Evolutionary conservation across 345 rosid genomes (phyloP).

Genomic region (Citrus australasica): DNA sequence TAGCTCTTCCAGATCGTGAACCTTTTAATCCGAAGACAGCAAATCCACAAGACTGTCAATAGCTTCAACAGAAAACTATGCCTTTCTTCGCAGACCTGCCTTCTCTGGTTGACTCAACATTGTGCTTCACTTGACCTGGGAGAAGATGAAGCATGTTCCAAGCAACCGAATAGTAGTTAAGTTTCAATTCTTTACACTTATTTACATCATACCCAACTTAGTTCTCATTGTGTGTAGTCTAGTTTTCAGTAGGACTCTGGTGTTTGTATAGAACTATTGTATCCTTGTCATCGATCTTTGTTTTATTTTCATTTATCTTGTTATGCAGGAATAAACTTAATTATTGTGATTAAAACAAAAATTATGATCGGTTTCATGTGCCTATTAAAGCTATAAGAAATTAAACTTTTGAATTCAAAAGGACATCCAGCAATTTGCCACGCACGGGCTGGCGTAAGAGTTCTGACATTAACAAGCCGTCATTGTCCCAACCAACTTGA

Average conservation of each 20-base stretch:
- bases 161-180: neutral
- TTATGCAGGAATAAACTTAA: too few species aligned
- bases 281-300: too few species aligned
- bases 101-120: slow-evolving; percentile 17
- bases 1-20: slow-evolving; percentile 30
- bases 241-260: neutral
- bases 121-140: neutral
- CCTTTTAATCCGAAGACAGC: slow-evolving; percentile 35
- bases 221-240: neutral
- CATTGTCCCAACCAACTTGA: too few species aligned
- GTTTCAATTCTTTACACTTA: neutral
- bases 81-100: slow-evolving; percentile 53
- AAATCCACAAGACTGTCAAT: slow-evolving; percentile 28
- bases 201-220: neutral
- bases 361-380: too few species aligned
- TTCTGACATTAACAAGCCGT: too few species aligned
- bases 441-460: too few species aligned
- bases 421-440: too few species aligned
- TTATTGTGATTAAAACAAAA: too few species aligned
- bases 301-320: too few species aligned
- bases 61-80: slow-evolving; percentile 52
- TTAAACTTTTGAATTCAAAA: too few species aligned
- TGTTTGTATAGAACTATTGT: neutral
- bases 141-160: neutral
- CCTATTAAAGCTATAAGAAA: too few species aligned